Base-by-base conservation (phyloP, 306 rosid species). In the Parietaria judaica region DNA sequence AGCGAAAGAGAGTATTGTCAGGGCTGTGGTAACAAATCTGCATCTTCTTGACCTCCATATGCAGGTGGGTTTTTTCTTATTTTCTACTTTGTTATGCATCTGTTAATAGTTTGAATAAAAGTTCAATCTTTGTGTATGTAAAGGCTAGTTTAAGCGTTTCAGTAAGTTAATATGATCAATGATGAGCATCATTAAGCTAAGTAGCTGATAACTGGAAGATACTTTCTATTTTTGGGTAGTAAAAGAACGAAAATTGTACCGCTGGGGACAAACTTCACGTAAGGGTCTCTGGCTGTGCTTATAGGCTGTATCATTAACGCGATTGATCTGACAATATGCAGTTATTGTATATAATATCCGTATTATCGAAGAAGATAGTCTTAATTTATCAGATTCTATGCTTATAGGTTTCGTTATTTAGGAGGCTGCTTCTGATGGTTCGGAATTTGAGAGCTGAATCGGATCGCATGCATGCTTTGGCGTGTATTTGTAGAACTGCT, bases 361-460 rank as follows among this genome's bases (percentile, higher is more conserved):
- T 5, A 41, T 23, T 23, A 23, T 23, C 31, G 1, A 23, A 23
- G 31, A 41, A 41, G 9, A 8, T 41, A 41, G 3, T 41, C 45
- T 41, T 23, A 41, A 41, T 41, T 41, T 41, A 41, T 41, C 9
- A 41, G 36, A 46, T 8, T 48, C 54, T 48, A 43, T 75, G 44
- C 67, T 46, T 70, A 58, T 72, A 94, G 99, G 94, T 94, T 55
- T 88, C 97, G 14, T 72, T 94, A 72, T 94, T 88, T 81, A 94
- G 84, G 88, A 94, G 94, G 81, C 76, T 92, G 64, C 99, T 92
- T 72, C 68, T 81, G 65, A 88, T 92, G 99, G 99, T 92, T 78
- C 88, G 84, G 70, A 88, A 92, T 80, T 80, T 92, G 79, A 88
- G 99, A 74, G 99, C 97, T 63, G 97, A 94, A 74, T 94, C 99